Base-by-base conservation (phyloP, 306 rosid genomes). In the Quercus suber region DNA sequence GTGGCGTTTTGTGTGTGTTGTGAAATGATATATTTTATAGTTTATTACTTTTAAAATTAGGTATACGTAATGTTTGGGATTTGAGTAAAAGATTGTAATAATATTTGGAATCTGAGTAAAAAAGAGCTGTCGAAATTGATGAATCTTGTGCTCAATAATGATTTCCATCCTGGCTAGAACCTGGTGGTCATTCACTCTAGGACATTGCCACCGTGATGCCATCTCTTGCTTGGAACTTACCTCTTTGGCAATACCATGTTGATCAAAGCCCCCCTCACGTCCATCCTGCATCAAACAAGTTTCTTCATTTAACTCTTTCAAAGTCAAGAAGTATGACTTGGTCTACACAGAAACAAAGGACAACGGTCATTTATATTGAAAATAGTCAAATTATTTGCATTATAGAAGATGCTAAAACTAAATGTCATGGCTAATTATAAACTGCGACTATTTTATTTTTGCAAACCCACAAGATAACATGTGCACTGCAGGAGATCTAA, bases 51-150 rank as follows among this genome's bases (percentile, higher is more conserved):
- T 18, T 30, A 31, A 57, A 35, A 57, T 11, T 27, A 57, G 25
- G 45, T 69, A 15, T 57, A 58, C 3, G 15, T 71, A 76, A 82
- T 76, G 85, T 82, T 81, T 76, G 81, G 84, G 13, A 76, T 81
- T 73, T 70, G 84, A 76, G 81, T 81, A 76, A 76, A 81, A 30
- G 64, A 72, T 19, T 18, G 43, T 20, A 8, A 30, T 60, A 71
- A 76, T 76, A 81, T 69, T 75, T 52, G 80, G 80, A 58, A 75
- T 75, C 76, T 69, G 76, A 81, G 80, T 75, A 75, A 80, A 72
- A 17, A 11, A 55, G 57, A 25, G 45, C 25, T 57, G 73, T 28
- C 33, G 19, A 53, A 64, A 71, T 63, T 63, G 82, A 53, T 52
- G 78, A 56, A 53, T 31, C 17, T 25, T 53, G 55, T 31, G 77